Evolutionary conservation across 495 filamentous ascomycete genomes (phyloP), one percentile per base, ranked within the genome.

Genomic region (Haplographium delicatum): DNA sequence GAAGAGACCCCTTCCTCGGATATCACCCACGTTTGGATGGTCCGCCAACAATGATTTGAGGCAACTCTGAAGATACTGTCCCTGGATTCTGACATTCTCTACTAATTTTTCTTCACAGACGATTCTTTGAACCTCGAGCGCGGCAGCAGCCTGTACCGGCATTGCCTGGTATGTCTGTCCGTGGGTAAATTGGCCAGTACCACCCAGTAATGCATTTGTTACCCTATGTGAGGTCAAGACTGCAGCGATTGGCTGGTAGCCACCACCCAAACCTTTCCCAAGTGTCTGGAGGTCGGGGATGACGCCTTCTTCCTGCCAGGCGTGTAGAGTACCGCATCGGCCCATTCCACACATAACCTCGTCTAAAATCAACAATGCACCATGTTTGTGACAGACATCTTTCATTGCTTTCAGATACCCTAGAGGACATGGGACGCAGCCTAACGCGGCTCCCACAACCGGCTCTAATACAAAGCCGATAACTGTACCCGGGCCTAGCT

Each of bases 291-390:
- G 74, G 60, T 88, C 85, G 0, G 82, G 83, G 0, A 75, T 69
- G 10, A 81, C 65, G 38, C 51, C 71, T 60, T 87, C 83, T 35
- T 79, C 74, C 47, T 86, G 72, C 80, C 82, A 89, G 2, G 79
- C 83, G 44, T 85, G 81, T 4, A 85, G 60, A 3, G 79, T 84
- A 0, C 85, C 85, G 13, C 72, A 76, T 6, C 83, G 73, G 1
- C 85, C 85, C 78, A 86, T 87, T 0, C 85, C 87, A 58, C 83
- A 80, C 86, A 91, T 90, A 27, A 89, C 77, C 51, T 91, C 87
- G 49, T 91, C 87, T 5, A 86, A 65, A 39, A 89, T 82, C 23
- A 88, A 68, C 2, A 89, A 72, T 0, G 79, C 81, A 24, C 82
- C 85, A 56, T 87, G 70, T 50, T 76, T 76, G 24, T 79, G 65